phyloP scores from a whole-genome alignment of 352 stramenopile genomes.

The Pythium aphanidermatum region DNA sequence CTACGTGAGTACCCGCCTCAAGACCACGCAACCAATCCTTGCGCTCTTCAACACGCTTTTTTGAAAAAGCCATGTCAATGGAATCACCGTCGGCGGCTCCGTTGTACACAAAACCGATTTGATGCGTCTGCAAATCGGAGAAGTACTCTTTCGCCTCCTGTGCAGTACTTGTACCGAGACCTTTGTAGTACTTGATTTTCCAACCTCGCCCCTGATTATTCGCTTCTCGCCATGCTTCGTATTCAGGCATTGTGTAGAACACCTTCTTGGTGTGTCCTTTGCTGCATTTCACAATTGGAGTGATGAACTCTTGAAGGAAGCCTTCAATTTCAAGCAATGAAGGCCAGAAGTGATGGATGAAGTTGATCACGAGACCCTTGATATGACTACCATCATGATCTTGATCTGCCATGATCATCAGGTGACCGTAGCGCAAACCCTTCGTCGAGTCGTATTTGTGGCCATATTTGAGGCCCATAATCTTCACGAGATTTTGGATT shows the following conservation, averaged over 20 bases:
- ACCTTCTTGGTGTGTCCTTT: slow-evolving; percentile 81
- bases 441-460: slow-evolving; percentile 90
- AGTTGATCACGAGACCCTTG: slow-evolving; percentile 98
- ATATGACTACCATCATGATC: slow-evolving; percentile 99
- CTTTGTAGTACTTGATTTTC: slow-evolving; percentile 99
- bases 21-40: slow-evolving; percentile 94
- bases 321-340: slow-evolving; percentile 88
- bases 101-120: slow-evolving; percentile 93
- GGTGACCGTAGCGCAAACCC: slow-evolving; percentile 91
- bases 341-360: slow-evolving; percentile 99
- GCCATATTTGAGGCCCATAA: slow-evolving; percentile 96
- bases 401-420: slow-evolving; percentile 99
- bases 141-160: slow-evolving; percentile 98
- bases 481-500: slow-evolving; percentile 96
- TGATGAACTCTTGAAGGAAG: slow-evolving; percentile 96
- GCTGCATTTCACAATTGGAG: slow-evolving; percentile 96
- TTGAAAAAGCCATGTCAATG: slow-evolving; percentile 98
- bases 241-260: slow-evolving; percentile 98
- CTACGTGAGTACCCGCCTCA: slow-evolving; percentile 82
- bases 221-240: slow-evolving; percentile 88
- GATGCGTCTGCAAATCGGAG: slow-evolving; percentile 89
- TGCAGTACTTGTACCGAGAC: slow-evolving; percentile 97
- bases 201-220: slow-evolving; percentile 90
- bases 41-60: slow-evolving; percentile 93
- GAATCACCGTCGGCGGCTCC: slow-evolving; percentile 84